Conservation (phyloP, 73 alveolate species). For the Paramecium tetraurelia region DNA sequence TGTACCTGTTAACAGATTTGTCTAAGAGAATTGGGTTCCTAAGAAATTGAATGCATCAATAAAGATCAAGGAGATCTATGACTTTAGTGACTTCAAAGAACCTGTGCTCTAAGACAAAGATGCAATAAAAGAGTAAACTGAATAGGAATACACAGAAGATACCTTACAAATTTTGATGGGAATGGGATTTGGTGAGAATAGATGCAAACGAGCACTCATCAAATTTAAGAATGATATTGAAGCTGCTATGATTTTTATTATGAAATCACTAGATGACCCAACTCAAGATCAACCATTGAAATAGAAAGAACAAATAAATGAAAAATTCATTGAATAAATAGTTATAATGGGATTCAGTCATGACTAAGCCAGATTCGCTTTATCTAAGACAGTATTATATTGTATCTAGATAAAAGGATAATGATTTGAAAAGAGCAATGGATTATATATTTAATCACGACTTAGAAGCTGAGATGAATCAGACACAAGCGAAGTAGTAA, state of each 20-base stretch:
- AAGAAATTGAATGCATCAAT: conserved; percentile 89
- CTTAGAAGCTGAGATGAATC: conserved; percentile 61
- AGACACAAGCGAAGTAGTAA: neutral
- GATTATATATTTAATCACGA: conserved; percentile 88
- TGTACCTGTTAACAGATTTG: conserved; percentile 88
- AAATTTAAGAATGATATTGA: conserved; percentile 87
- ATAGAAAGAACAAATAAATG: neutral
- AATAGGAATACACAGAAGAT: conserved; percentile 77
- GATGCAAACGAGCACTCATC: conserved; percentile 92
- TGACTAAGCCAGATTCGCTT: conserved; percentile 81
- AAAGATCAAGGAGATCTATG: conserved; percentile 75
- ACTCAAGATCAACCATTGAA: conserved; percentile 68
- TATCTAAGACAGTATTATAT: conserved; percentile 50
- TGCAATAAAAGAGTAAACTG: conserved; percentile 72
- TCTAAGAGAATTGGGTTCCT: conserved; percentile 97
- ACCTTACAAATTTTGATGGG: conserved; percentile 73
- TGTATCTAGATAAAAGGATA: conserved; percentile 24
- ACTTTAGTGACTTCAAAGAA: conserved; percentile 67
- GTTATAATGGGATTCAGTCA: conserved; percentile 88
- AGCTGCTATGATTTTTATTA: conserved; percentile 87
- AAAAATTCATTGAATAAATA: neutral
- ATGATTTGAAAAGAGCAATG: conserved; percentile 89
- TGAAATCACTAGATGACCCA: conserved; percentile 89
- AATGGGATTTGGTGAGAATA: conserved; percentile 94
- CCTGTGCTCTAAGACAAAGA: conserved; percentile 68